Base-by-base conservation (phyloP, 2,329 filamentous ascomycete genomes). In the Penicillium brevicompactum region DNA sequence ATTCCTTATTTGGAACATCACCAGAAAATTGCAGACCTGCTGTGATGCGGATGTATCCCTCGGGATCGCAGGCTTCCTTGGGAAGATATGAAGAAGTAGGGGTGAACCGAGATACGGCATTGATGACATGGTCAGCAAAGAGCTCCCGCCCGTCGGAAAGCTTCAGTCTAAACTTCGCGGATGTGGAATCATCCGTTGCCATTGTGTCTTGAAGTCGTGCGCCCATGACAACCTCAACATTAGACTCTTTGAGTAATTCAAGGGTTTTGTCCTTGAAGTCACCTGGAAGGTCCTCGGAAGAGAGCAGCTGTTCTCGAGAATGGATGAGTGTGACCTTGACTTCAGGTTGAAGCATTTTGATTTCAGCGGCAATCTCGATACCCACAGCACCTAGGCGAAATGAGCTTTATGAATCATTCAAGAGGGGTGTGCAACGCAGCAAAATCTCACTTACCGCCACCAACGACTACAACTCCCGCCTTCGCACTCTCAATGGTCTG, bases 311-410 rank as follows among this genome's bases (percentile, higher is more conserved):
- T 30, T 82, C 78, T 16, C 87, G 80, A 9, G 88, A 91, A 70
- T 92, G 89, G 2, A 89, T 82, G 2, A 92, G 81, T 1, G 84
- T 88, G n/a, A 92, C 87, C 40, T 55, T 84, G 74, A n/a, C 80
- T 65, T 1, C 88, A 87, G 60, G 58, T 8, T 86, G 82, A 21
- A 84, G 75, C 46, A 82, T 70, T 73, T 91, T 91, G 51, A 91
- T 79, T 74, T 92, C 89, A 2, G 87, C 84, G 0, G 89, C 88
- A 80, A 92, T 90, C 69, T 92, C 89, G 54, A 91, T 86, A 16
- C 89, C 89, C 1, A 91, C 89, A 7, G 89, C 89, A 46, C 87
- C 80, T 82, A 49, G 5, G 78, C 21, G 27, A 34, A 74, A 27
- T 76, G 2, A 83, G 78, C 11, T 76, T 71, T 18, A 81, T 73